Base-by-base conservation (phyloP, 2,329 filamentous ascomycete genomes). In the Aspergillus proliferans region DNA sequence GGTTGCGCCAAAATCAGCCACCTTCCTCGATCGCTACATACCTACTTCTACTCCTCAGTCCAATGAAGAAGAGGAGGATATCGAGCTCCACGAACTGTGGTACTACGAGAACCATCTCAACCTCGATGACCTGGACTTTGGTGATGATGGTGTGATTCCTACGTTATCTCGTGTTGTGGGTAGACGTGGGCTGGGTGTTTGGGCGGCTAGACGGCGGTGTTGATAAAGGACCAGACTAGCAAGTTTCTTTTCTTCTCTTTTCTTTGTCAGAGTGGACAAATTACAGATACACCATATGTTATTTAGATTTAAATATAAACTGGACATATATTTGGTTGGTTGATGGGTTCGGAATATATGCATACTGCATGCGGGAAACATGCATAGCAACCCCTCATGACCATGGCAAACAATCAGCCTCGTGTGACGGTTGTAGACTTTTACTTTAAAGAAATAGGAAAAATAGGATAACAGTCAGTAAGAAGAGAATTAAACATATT, bases 91-190 rank as follows among this genome's bases (percentile, higher is more conserved):
- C 45, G 64, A 67, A 18, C 59, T 76, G 3, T 76, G 71, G 69
- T 69, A 63, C 6, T 75, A 72, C 49, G 59, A 60, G 40, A 65
- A 67, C 39, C 76, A 79, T 55, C 52, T 79, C 43, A 77, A 76
- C 50, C 59, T 79, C 15, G 76, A 79, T 55, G 76, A 78, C 60
- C 57, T 79, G 51, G 76, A 79, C 54, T 72, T 78, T 50, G 74
- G 61, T 9, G 66, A 69, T 12, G 76, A 78, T 41, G 76, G 76
- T 3, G 52, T 79, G 18, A 22, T 68, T n/a, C 53, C 62, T 3
- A 77, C 76, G 2, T 44, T 78, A 39, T 59, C 53, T 18, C 64
- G 76, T 22, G 73, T 78, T 2, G 54, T 77, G 33, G 75, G 75
- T 1, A 66, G 74, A 48, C 69, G 74, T 39, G 76, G 76, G 1